Base-by-base conservation (phyloP, 306 rosid species). In the Acacia acuminata region DNA sequence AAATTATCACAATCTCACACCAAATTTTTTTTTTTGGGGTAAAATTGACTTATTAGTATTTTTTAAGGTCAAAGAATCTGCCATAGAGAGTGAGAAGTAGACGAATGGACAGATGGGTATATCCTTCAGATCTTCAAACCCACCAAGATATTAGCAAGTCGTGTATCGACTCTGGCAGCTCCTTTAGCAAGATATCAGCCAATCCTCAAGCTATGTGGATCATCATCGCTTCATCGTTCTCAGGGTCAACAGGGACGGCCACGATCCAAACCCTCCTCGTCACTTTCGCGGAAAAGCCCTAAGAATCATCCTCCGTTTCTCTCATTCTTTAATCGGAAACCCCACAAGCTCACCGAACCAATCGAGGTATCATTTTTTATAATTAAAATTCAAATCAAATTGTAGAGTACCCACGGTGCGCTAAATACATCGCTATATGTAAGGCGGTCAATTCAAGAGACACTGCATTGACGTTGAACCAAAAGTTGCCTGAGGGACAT, bases 191-290 rank as follows among this genome's bases (percentile, higher is more conserved):
- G 56, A 51, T 5, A 2, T 15, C 22, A 13, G 75, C 50, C 79
- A 47, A 60, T 82, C 85, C 43, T 6, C 22, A 17, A 0, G 17
- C 51, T n/a, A 60, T 17, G 66, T 17, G 30, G 11, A 9, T 22
- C 30, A 22, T 34, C 65, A 10, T 34, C 10, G 48, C 43, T 10
- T 43, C 79, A 45, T 65, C 71, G 32, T 53, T 44, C 73, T 32
- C 76, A 73, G 89, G 86, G 86, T 87, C 90, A 83, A 82, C 86
- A 45, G 77, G 86, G 89, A 79, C 81, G 79, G 84, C 82, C 48
- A n/a, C 64, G 82, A 78, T 85, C 85, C 86, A 51, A 84, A 55
- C 88, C 82, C 84, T 70, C 22, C 30, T 27, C 27, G 1, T 16
- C 50, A 19, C 81, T 45, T 75, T 82, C 86, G 2, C 45, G 10